These are phyloP conservation scores for Phascolomyces articulosus DNA, from an alignment of 371 early-diverging fungal species.

Conservation along the genomic window DNA sequence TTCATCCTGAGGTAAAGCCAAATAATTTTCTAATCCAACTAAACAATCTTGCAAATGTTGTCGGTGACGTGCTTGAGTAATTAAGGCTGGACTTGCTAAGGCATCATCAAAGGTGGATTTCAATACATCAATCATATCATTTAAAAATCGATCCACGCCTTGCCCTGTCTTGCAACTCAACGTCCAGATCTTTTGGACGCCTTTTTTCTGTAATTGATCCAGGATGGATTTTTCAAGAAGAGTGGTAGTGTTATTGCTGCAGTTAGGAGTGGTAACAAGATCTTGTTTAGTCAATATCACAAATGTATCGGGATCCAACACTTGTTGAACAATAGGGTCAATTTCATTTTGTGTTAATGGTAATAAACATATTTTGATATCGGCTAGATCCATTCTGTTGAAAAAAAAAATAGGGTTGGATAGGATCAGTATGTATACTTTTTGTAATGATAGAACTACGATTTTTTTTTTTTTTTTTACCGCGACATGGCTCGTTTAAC, in stretches of 20 bases:
- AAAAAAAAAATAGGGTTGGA: too few relatives aligned
- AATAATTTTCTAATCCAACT: slow-evolving; percentile 52
- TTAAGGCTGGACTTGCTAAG: slow-evolving; percentile 41
- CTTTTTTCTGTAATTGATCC: slow-evolving; percentile 6
- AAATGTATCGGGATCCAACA: slow-evolving; percentile 60
- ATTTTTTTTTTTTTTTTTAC: slow-evolving; percentile 16
- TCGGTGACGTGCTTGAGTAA: slow-evolving; percentile 81
- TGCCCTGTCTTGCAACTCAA: slow-evolving; percentile 68
- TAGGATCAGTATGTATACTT: too few relatives aligned
- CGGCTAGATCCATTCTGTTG: slow-evolving; percentile 36
- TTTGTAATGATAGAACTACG: too few relatives aligned
- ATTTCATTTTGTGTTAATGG: slow-evolving; percentile 30
- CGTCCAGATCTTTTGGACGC: slow-evolving; percentile 41
- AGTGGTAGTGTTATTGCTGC: too few relatives aligned
- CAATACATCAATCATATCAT: slow-evolving; percentile 55
- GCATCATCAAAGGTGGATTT: slow-evolving; percentile 59
- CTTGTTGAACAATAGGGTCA: slow-evolving; percentile 46
- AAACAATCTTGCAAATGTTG: slow-evolving; percentile 66
- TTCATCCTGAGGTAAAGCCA: slow-evolving; percentile 46
- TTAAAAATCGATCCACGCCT: slow-evolving; percentile 61
- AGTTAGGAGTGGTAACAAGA: slow-evolving; percentile 17
- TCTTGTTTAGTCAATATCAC: slow-evolving; percentile 76
- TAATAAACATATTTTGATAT: slow-evolving; percentile 57
- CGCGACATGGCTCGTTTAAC: slow-evolving; percentile 65
- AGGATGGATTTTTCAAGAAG: slow-evolving; percentile 1